phyloP scores from a whole-genome alignment of 768 basidiomycete genomes.

The Hericium alpestre region DNA sequence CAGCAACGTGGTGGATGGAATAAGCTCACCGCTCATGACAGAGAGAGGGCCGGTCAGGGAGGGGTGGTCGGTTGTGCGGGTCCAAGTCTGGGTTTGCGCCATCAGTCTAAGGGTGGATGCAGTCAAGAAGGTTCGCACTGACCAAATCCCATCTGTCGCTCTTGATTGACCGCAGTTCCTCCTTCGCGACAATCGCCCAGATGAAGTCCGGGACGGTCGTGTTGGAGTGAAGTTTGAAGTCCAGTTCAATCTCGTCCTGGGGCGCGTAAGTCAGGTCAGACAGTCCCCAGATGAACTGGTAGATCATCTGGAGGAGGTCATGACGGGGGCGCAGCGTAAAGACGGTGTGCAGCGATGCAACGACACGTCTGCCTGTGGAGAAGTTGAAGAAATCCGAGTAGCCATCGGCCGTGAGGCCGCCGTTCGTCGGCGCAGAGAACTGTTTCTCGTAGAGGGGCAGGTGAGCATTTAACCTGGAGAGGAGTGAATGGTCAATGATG shows the following conservation, averaged over 20 bases:
- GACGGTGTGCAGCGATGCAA: slow-evolving; percentile 70
- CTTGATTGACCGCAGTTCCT: slow-evolving; percentile 60
- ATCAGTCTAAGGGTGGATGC: not conserved
- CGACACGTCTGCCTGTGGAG: slow-evolving; percentile 74
- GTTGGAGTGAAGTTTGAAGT: slow-evolving; percentile 59
- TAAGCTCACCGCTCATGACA: slow-evolving; percentile 59
- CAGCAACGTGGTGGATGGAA: not conserved
- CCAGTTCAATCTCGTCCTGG: slow-evolving; percentile 61
- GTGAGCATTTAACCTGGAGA: slow-evolving; percentile 50
- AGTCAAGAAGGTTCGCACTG: slow-evolving; percentile 21
- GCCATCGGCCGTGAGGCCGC: slow-evolving; percentile 54
- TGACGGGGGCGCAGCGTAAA: slow-evolving; percentile 75
- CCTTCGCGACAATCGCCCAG: slow-evolving; percentile 77
- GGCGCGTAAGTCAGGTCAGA: slow-evolving; percentile 68
- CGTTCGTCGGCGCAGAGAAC: slow-evolving; percentile 59
- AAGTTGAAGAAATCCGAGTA: slow-evolving; percentile 75
- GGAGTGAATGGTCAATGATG: not conserved
- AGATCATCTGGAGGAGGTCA: slow-evolving; percentile 59
- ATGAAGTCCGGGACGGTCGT: slow-evolving; percentile 54
- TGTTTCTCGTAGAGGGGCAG: slow-evolving; percentile 50
- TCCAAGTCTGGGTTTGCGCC: slow-evolving; percentile 51
- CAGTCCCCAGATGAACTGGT: slow-evolving; percentile 51
- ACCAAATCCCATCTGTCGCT: slow-evolving; percentile 82
- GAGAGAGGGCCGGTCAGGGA: slow-evolving; percentile 50
- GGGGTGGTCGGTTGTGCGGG: slow-evolving; percentile 60